Base-by-base conservation (phyloP, 208 protist species). In the Trypanosomatidae sp. region DNA sequence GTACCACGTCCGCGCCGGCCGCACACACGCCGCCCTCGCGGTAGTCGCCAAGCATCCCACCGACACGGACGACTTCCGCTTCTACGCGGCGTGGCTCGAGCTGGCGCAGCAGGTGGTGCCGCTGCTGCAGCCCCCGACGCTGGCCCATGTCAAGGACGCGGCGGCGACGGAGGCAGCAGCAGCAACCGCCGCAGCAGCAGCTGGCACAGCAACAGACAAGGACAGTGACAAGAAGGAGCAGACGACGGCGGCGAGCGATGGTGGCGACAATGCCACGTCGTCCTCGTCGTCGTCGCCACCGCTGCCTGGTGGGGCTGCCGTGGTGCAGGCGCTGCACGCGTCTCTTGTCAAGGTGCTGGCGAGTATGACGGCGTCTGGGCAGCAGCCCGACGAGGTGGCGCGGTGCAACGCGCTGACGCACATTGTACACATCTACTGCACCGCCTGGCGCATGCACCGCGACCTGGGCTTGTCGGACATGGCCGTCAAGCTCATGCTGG, bases 11-110 rank as follows among this genome's bases (percentile, higher is more conserved):
- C 53, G 66, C 32, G 59, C 88, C 22, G 65, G 61, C 20, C 63
- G 88, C 27, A 11, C 79, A 13, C 20, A 52, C 22, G 48, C 54
- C 42, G 82, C 76, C 26, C 64, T 92, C 21, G 68, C 70, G 42
- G 77, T 84, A 35, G 43, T 92, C 21, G 47, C 56, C 38, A 63
- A 66, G 42, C 55, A 88, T 30, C 49, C 53, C 6, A 42, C 90
- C 32, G 80, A 93, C 35, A 45, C 75, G 6, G 61, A 85, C 6
- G 87, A 94, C 66, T 94, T 94, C 61, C 75, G 87, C 37, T 94
- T 94, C 57, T 90, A 83, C 63, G 71, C 78, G 18, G 71, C 71
- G 19, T 94, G 80, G 78, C 32, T 86, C 33, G 67, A 73, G 22
- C 27, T 88, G 33, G 75, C 66, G 16, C 65, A 86, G 37, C 50